Base-by-base conservation (phyloP, 1,139 yeast genomes). In the Arxiozyma slooffiae region DNA sequence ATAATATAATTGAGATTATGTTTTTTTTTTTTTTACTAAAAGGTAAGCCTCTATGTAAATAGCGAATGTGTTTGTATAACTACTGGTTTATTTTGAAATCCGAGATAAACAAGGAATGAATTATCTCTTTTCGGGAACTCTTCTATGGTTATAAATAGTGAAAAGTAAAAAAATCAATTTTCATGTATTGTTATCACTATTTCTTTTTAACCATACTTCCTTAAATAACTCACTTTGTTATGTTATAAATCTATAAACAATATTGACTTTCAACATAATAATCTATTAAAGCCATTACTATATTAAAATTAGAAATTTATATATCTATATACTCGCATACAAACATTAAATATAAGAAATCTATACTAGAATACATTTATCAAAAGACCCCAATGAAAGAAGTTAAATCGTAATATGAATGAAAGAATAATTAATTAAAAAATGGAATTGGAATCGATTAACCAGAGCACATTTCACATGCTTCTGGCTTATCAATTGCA, bases 401-500 rank as follows among this genome's bases (percentile, higher is more conserved):
- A 40, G 40, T 38, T 23, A 41, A 38, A 36, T 30, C n/a, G 14
- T 30, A 30, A 30, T 30, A 30, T 30, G 36, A 30, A 30, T 30
- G 36, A 40, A 34, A 30, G 41, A 38, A 22, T 34, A 46, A 41
- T 38, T n/a, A 41, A 46, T 24, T n/a, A n/a, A 22, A 39, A 39
- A 38, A 38, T 14, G 37, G 24, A 36, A 38, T 42, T 14, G 43
- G 42, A 42, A 14, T 26, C 30, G 43, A 48, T 71, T 75, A 92
- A 75, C 97, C 97, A 56, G 97, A 90, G 76, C 98, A 92, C 98
- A 92, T 92, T 67, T 92, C 92, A 73, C 98, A 92, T 46, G 97
- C 81, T 71, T 87, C 97, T 53, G 97, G 97, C 74, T 92, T 92
- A 69, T 85, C 82, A 69, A 92, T 89, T 51, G 97, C 95, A 76